Percentiles rank a stretch among this genome's conserved stretches.
Evolutionary conservation across 129 eudicot species (phyloP).

Genomic region (Pseudognaphalium luteoalbum): DNA sequence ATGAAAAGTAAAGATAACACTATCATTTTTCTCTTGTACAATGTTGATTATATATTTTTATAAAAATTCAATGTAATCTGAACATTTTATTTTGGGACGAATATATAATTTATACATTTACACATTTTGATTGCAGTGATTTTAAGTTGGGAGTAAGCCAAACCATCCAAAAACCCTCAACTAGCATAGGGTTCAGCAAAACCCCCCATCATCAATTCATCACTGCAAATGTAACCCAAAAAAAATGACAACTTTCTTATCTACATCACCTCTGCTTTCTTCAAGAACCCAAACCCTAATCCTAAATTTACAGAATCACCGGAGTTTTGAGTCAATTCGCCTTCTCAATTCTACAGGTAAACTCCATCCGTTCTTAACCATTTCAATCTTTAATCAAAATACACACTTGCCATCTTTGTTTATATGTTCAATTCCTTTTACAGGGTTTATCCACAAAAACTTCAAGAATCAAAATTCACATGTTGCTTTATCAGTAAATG

Average conservation of each 20-base stretch:
- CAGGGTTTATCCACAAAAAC: constrained; percentile 29
- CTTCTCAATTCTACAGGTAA: constrained; percentile 42
- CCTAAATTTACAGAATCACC: constrained; percentile 32
- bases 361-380: constrained; percentile 9
- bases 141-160: neutral
- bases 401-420: constrained; percentile 21
- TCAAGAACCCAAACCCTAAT: constrained; percentile 32
- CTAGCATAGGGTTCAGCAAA: constrained; percentile 26
- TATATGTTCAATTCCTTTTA: neutral
- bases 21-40: too few species aligned
- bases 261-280: constrained; percentile 41
- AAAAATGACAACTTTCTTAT: constrained; percentile 57
- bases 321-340: constrained; percentile 13
- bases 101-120: too few species aligned
- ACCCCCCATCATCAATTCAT: constrained; percentile 2
- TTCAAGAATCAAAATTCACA: constrained; percentile 23
- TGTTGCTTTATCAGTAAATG: constrained; percentile 38
- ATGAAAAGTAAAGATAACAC: too few species aligned
- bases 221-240: neutral
- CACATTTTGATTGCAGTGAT: too few species aligned
- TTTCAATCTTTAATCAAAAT: constrained; percentile 20
- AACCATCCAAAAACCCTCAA: neutral
- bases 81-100: too few species aligned
- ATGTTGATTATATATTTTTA: too few species aligned
- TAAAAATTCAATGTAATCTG: too few species aligned